A percentile compares a stretch with the other conserved stretches of the same genome.
phyloP scores from a whole-genome alignment of 2,329 filamentous ascomycete species.

The Triangularia setosa region DNA sequence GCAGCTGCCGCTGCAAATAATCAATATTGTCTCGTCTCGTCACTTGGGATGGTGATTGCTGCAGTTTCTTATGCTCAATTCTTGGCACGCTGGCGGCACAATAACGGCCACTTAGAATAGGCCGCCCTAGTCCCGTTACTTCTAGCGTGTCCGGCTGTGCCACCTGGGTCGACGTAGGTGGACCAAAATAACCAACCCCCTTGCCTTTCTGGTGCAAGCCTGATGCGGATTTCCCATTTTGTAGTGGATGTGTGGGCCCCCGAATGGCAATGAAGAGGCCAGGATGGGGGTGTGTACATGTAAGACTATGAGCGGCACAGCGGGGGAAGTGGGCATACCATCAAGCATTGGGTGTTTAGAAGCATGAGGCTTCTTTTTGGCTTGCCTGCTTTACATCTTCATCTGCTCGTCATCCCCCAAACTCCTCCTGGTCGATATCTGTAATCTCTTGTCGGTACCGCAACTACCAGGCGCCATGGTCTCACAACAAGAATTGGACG shows the following conservation, averaged over 20 bases:
- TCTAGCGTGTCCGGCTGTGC: neutral
- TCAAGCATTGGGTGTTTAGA: neutral
- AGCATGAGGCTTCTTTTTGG: neutral
- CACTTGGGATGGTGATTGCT: neutral
- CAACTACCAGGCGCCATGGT: neutral
- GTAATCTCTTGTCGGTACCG: neutral
- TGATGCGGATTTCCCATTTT: neutral
- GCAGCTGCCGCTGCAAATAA: neutral
- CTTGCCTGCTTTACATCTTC: neutral
- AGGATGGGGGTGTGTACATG: neutral
- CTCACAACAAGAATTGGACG: neutral
- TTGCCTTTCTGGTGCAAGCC: neutral
- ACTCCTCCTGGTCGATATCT: neutral
- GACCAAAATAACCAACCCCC: neutral
- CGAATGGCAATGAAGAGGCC: neutral
- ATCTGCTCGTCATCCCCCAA: neutral
- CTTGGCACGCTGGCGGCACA: neutral
- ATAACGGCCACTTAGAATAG: neutral
- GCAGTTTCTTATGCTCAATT: neutral
- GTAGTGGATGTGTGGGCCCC: neutral
- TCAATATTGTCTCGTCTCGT: neutral
- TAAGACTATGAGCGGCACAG: neutral
- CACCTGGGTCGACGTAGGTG: neutral
- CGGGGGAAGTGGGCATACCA: neutral
- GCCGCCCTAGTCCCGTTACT: neutral